Base-by-base conservation (phyloP, 768 basidiomycete species). In the Tylopilus sp. region DNA sequence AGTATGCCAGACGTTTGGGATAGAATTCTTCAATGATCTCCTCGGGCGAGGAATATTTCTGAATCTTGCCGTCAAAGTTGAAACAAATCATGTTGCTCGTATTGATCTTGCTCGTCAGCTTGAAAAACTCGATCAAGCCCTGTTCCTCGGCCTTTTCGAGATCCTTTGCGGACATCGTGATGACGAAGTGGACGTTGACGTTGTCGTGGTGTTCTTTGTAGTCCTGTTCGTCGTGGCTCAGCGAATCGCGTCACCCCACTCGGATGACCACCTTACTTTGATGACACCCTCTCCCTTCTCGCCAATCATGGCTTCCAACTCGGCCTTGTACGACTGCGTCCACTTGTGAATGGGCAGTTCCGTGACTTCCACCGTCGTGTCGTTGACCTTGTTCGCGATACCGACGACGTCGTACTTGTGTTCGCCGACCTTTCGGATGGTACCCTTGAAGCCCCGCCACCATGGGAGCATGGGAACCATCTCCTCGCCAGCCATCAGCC, bases 31-130 rank as follows among this genome's bases (percentile, higher is more conserved):
- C 85, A 41, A 98, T 70, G 48, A 99, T 91, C 59, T 94, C 88
- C 66, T 98, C 97, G 0, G 97, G 84, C 1, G 85, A 81, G 17
- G 81, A 75, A 69, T 98, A 98, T 72, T 86, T 95, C 74, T 86
- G 92, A 74, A 99, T 96, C 76, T 96, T 97, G 61, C 92, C 87
- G 17, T 95, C 89, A 55, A 90, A 82, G 71, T 99, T 96, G 70
- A 99, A 99, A 72, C 92, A 94, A 17, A 98, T 97, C 97, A 99
- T 98, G 74, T 99, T 99, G 67, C 83, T 81, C 16, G 92, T 97
- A 69, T 79, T 88, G 69, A 99, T 73, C 69, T 94, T 90, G 43
- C 79, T 72, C 14, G 84, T 84, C 56, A 98, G 74, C 72, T 93
- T 96, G 85, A 99, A 98, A 68, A 83, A 90, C 69, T 97, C 95